Base-by-base conservation (phyloP, 176 grass and related monocot genomes). In the Neostapfia colusana region DNA sequence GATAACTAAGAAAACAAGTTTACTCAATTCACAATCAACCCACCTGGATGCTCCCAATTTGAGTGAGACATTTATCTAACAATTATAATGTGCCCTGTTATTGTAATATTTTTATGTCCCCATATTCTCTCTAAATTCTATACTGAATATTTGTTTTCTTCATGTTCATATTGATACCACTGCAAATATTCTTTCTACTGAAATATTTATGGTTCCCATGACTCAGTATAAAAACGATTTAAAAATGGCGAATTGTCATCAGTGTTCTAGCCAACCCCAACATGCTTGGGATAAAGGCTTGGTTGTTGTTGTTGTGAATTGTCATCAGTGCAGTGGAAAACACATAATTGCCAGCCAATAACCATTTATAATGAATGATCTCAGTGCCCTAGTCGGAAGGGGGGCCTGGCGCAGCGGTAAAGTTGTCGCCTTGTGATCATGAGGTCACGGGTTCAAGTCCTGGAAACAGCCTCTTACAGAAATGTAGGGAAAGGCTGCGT, bases 161-260 rank as follows among this genome's bases (percentile, higher is more conserved):
- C 0, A 1, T 18, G 64, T 72, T 60, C 68, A 71, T 40, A 65
- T 77, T 17, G 16, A 76, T 23, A 28, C 1, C 31, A 57, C 54
- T 43, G 18, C 39, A 60, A 45, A 41, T 8, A 59, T 18, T 46
- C 17, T 4, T 51, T 28, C 41, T 64, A 37, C 45, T 21, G 8
- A 63, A 64, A 81, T 23, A 56, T 55, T 75, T 69, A 54, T 6
- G 15, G 56, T 27, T 55, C 56, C 31, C 20, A 6, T 18, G 63
- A 81, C 46, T 76, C 2, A 24, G 43, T 51, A 4, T 17, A 50
- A 46, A 74, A 86, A 54, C 42, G 57, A 84, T 65, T 31, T 31
- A 31, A 31, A 31, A 31, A 31, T 78, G 75, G 26, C 26, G 5
- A 54, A 35, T 25, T 57, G 20, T 48, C n/a, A n/a, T n/a, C n/a